A percentile compares a stretch with the other conserved stretches of the same genome.
These are phyloP conservation scores for Pichia sp. DNA, from an alignment of 1,139 yeast species.

Conservation along the genomic window DNA sequence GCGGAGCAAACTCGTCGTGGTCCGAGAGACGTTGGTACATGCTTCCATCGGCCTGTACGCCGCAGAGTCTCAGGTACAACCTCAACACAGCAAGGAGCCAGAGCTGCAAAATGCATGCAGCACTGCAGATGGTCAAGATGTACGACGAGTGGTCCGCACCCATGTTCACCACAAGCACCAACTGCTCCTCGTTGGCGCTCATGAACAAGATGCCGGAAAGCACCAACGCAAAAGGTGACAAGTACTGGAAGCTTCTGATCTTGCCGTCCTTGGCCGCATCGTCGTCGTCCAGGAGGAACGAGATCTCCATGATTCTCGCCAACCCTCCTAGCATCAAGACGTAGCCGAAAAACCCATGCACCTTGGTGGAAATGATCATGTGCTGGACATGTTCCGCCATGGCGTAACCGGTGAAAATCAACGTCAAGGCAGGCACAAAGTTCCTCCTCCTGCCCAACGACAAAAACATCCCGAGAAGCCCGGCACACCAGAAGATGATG, in stretches of 20 bases:
- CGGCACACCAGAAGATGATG: slow-evolving; percentile 94
- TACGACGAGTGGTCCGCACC: slow-evolving; percentile 86
- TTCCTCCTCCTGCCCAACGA: slow-evolving; percentile 63
- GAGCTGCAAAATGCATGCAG: slow-evolving; percentile 67
- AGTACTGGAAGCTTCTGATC: slow-evolving; percentile 70
- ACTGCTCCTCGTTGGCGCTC: slow-evolving; percentile 91
- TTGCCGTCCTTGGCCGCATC: slow-evolving; percentile 42
- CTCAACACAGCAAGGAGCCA: slow-evolving; percentile 58
- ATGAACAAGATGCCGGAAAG: slow-evolving; percentile 78
- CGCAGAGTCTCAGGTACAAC: slow-evolving; percentile 51
- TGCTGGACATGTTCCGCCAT: slow-evolving; percentile 87
- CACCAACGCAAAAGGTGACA: slow-evolving; percentile 76
- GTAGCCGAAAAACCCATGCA: slow-evolving; percentile 81
- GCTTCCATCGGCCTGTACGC: slow-evolving; percentile 14
- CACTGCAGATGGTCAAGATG: slow-evolving; percentile 65
- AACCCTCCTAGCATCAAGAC: slow-evolving; percentile 77
- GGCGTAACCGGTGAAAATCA: slow-evolving; percentile 87
- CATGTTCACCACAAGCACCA: slow-evolving; percentile 61
- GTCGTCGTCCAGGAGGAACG: slow-evolving; percentile 59
- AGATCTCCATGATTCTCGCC: slow-evolving; percentile 69
- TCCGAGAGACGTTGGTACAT: neutral
- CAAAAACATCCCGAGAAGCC: slow-evolving; percentile 73
- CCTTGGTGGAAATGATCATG: slow-evolving; percentile 71
- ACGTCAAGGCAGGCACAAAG: slow-evolving; percentile 73
- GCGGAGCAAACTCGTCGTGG: slow-evolving; percentile 15